Evolutionary conservation across 139 green algal species (phyloP).

Genomic region (Helicosporidium sp.): DNA sequence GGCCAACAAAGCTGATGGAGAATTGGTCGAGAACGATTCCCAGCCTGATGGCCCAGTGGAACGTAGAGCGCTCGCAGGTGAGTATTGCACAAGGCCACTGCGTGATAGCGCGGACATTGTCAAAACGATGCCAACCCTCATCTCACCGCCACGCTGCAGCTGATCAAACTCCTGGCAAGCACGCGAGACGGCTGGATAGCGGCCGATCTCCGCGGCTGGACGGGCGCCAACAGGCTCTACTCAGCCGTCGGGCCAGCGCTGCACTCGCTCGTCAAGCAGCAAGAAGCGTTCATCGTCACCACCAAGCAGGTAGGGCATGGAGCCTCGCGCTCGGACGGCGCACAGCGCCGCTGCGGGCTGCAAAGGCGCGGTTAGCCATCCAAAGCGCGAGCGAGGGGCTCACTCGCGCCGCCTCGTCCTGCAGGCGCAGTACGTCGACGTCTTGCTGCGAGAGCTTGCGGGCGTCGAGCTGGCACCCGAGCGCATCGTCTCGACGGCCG

Average conservation of each 20-base stretch:
- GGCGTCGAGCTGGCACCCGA: conserved; percentile 52
- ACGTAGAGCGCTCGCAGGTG: conserved; percentile 40
- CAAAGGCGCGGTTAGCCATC: no score
- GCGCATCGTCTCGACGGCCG: conserved; percentile 60
- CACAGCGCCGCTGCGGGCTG: no score
- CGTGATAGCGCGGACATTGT: no score
- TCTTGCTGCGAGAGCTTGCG: conserved; percentile 66
- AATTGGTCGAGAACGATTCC: conserved; percentile 52
- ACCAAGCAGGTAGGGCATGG: conserved; percentile 72
- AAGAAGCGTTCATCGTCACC: conserved; percentile 90
- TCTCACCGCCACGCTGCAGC: conserved; percentile 18
- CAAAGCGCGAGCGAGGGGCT: no score
- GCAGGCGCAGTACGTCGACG: conserved; percentile 65
- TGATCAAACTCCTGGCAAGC: conserved; percentile 77
- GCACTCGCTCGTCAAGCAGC: conserved; percentile 17
- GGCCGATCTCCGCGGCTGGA: conserved; percentile 67
- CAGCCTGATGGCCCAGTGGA: conserved; percentile 52
- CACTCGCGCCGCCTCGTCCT: no score
- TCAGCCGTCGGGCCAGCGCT: conserved; percentile 51
- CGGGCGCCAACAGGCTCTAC: conserved; percentile 86
- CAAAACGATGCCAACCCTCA: not conserved
- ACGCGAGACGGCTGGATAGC: conserved; percentile 85
- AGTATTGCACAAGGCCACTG: no score
- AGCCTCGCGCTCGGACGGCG: no score
- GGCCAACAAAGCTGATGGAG: conserved; percentile 51